phyloP scores from a whole-genome alignment of 768 basidiomycete genomes.

The Tulasnella sp. region DNA sequence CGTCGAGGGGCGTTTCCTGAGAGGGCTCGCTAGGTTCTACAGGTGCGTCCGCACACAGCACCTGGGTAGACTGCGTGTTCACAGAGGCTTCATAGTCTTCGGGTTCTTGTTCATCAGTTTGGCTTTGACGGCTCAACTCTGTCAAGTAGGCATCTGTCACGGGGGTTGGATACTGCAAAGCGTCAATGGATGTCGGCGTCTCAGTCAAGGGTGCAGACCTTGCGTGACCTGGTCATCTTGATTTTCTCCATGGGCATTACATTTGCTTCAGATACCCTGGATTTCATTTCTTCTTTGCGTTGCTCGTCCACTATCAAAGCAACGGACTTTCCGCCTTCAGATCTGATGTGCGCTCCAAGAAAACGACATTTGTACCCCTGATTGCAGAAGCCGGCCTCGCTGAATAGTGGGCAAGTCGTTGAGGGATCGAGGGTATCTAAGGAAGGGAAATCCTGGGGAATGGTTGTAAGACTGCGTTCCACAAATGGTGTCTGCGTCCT shows the following conservation, averaged over 20 bases:
- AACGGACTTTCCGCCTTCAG: background rate
- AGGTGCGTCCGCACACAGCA: too few relatives aligned
- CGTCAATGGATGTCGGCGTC: background rate
- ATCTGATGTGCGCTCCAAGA: conserved; percentile 57
- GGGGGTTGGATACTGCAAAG: conserved; percentile 48
- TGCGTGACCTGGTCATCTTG: conserved; percentile 51
- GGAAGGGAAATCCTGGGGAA: conserved; percentile 26
- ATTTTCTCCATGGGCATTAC: conserved; percentile 46
- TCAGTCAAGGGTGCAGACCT: conserved; percentile 33
- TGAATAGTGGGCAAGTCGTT: conserved; percentile 53
- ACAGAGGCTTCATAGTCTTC: background rate
- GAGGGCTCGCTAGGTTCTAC: conserved; percentile 6
- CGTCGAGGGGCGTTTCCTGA: conserved; percentile 22
- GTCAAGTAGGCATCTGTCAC: conserved; percentile 48
- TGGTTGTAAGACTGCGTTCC: conserved; percentile 25
- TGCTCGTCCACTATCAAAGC: background rate
- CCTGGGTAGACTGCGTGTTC: too few relatives aligned
- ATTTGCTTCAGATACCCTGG: conserved; percentile 45
- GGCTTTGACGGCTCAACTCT: conserved; percentile 33
- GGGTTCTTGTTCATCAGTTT: conserved; percentile 12
- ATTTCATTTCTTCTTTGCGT: background rate
- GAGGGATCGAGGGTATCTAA: conserved; percentile 37
- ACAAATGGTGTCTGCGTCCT: conserved; percentile 41
- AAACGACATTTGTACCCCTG: conserved; percentile 88
- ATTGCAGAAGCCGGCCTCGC: conserved; percentile 60